A percentile compares a stretch with the other conserved stretches of the same genome.
Conservation (phyloP, 345 rosid genomes). For the Syzygium aqueum region DNA sequence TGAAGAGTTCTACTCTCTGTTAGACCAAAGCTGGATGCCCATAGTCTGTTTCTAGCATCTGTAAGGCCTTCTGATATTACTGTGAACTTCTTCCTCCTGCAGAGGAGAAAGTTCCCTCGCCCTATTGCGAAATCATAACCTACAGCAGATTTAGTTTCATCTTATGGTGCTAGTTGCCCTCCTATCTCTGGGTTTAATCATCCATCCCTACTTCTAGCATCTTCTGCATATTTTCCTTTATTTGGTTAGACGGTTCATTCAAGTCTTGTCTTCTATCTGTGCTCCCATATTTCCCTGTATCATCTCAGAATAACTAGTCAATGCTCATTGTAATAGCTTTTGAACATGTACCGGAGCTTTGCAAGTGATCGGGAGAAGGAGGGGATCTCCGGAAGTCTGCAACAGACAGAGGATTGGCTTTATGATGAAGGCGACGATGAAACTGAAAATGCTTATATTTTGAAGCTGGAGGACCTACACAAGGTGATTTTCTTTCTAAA, state of each 20-base stretch:
- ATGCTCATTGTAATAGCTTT: constrained; percentile 25
- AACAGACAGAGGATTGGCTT: constrained; percentile 62
- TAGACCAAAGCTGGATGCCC: background rate
- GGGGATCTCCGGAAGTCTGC: constrained; percentile 37
- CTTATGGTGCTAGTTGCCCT: background rate
- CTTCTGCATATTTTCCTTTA: background rate
- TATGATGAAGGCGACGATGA: constrained; percentile 54
- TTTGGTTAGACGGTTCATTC: background rate
- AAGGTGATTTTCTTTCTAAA: constrained; percentile 17
- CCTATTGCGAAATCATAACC: background rate
- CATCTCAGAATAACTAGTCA: background rate
- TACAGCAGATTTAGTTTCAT: background rate
- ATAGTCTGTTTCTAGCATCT: background rate
- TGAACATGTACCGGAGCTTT: constrained; percentile 39
- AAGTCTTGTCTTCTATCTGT: background rate
- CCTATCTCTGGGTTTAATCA: background rate
- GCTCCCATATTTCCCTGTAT: background rate
- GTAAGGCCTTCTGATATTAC: background rate
- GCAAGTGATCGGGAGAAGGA: constrained; percentile 44
- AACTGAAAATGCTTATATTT: constrained; percentile 33
- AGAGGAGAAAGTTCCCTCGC: background rate
- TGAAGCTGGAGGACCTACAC: constrained; percentile 36
- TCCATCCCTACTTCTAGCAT: background rate
- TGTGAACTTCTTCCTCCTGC: background rate
- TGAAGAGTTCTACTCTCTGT: background rate